Evolutionary conservation across 2,329 filamentous ascomycete species (phyloP).

Genomic region (Amesomyces nigricolor): DNA sequence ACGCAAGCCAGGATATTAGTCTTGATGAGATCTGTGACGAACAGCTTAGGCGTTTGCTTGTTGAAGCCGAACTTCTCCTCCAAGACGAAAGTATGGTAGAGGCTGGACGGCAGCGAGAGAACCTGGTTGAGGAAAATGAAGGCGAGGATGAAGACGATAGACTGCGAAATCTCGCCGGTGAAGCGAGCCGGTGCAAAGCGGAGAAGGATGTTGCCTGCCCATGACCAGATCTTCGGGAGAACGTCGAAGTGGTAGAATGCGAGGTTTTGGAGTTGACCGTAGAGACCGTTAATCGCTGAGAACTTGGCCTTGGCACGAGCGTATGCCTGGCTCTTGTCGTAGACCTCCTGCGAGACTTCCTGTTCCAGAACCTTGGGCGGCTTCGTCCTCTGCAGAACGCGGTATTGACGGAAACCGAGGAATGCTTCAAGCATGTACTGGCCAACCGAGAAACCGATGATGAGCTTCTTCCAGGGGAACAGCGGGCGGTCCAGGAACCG

Average conservation of each 20-base stretch:
- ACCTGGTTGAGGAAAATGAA: constrained; percentile 79
- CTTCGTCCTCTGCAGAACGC: constrained; percentile 70
- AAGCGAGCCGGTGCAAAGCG: constrained; percentile 71
- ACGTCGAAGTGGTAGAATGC: constrained; percentile 86
- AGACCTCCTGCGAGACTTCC: constrained; percentile 84
- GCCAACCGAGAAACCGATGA: constrained; percentile 87
- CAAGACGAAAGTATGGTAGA: constrained; percentile 93
- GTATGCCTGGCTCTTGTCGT: constrained; percentile 94
- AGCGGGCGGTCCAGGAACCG: constrained; percentile 81
- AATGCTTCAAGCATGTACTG: constrained; percentile 89
- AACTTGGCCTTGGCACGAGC: constrained; percentile 94
- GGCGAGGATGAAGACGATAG: constrained; percentile 82
- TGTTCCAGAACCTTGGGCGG: constrained; percentile 81
- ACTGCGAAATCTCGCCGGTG: constrained; percentile 88
- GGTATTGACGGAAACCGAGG: constrained; percentile 85
- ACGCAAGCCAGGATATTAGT: constrained; percentile 74
- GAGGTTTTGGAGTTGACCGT: constrained; percentile 81
- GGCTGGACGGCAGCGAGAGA: constrained; percentile 70
- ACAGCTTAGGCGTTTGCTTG: constrained; percentile 88
- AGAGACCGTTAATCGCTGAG: constrained; percentile 72
- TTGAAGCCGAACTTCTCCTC: constrained; percentile 99
- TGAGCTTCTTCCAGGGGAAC: constrained; percentile 96
- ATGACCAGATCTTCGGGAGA: constrained; percentile 82
- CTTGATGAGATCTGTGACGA: constrained; percentile 87
- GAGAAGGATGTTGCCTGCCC: constrained; percentile 69